Evolutionary conservation across 345 rosid species (phyloP).

Genomic region (Noccaea bulbosa): DNA sequence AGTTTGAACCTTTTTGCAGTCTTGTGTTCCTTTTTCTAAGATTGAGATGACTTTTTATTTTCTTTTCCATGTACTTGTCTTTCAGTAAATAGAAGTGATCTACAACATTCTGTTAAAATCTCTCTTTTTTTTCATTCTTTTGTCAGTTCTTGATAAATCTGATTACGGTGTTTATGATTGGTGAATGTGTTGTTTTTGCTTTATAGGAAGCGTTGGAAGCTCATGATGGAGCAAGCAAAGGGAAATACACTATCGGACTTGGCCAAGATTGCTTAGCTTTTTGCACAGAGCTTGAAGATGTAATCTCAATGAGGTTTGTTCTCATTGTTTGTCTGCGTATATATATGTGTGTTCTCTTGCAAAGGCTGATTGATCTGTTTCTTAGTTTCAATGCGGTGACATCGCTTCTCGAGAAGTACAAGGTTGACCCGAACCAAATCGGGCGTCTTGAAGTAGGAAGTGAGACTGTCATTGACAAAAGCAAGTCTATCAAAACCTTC

Average conservation of each 20-base stretch:
- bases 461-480: conserved; percentile 98
- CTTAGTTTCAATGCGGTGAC: conserved; percentile 86
- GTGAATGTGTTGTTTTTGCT: conserved; percentile 6
- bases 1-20: conserved; percentile 2
- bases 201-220: conserved; percentile 86
- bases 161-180: conserved; percentile 9
- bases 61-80: not conserved
- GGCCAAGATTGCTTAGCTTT: conserved; percentile 99
- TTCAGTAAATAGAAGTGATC: not conserved
- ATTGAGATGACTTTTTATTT: not conserved
- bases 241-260: conserved; percentile 97
- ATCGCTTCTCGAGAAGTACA: conserved; percentile 90
- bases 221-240: conserved; percentile 97
- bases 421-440: conserved; percentile 86
- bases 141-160: conserved; percentile 6
- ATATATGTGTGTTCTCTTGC: conserved; percentile 3
- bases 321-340: not conserved
- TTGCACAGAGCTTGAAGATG: conserved; percentile 99
- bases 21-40: not conserved
- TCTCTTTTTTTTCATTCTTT: not conserved
- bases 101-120: not conserved
- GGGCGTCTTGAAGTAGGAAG: conserved; percentile 99
- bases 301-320: conserved; percentile 90
- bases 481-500: conserved; percentile 98
- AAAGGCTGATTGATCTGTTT: conserved; percentile 22